phyloP scores from a whole-genome alignment of 805 yeast species.

The Cyberlindnera subsufficiens region DNA sequence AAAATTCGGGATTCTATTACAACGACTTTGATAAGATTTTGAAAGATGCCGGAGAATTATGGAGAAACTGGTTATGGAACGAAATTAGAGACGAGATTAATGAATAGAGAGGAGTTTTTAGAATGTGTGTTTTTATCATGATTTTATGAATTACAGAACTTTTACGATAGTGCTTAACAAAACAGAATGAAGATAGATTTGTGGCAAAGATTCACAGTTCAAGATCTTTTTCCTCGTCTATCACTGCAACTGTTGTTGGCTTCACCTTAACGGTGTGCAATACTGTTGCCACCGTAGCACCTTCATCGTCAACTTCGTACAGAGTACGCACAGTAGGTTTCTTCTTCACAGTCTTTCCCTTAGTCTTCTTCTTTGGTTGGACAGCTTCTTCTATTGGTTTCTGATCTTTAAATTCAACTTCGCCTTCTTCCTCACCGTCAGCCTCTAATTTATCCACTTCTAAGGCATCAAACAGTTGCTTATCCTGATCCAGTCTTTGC shows the following conservation, averaged over 20 bases:
- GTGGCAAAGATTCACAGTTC: conserved; percentile 1
- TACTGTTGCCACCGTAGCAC: conserved; percentile 20
- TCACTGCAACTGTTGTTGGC: conserved; percentile 28
- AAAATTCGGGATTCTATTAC: conserved; percentile 29
- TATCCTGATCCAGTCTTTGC: conserved; percentile 14
- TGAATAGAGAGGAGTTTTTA: conserved; percentile 4
- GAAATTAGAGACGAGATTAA: conserved; percentile 43
- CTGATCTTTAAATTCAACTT: conserved; percentile 21
- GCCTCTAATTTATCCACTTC: conserved; percentile 19
- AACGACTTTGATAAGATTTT: conserved; percentile 71
- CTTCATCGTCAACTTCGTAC: conserved; percentile 23
- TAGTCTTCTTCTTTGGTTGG: conserved; percentile 10
- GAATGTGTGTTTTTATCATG: not conserved
- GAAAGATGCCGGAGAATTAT: conserved; percentile 76
- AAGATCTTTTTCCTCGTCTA: conserved; percentile 29
- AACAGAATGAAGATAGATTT: too few species aligned
- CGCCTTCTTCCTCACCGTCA: conserved; percentile 25
- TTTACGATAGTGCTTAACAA: too few species aligned
- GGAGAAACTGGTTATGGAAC: conserved; percentile 77
- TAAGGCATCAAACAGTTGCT: conserved; percentile 19
- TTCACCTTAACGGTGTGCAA: conserved; percentile 24
- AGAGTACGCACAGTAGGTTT: conserved; percentile 16
- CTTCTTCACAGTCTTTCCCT: conserved; percentile 8
- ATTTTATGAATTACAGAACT: not conserved
- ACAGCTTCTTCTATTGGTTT: conserved; percentile 18